Conservation (phyloP, 306 rosid species). For the Fragaria vesca region DNA sequence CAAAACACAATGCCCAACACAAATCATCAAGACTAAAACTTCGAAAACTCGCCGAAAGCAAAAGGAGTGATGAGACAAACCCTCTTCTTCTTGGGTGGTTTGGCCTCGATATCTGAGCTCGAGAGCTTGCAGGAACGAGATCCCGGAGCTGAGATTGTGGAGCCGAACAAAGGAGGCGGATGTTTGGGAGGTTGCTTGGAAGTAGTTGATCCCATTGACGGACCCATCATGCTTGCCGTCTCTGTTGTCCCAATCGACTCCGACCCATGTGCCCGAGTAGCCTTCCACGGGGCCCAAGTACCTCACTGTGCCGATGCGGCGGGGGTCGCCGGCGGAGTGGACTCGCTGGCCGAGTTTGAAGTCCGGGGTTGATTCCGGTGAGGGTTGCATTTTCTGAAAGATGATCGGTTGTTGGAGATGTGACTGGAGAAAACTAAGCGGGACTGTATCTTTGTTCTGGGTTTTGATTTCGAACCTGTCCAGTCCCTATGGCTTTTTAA, state of each 20-base stretch:
- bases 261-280: conserved; percentile 70
- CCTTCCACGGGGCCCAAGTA: conserved; percentile 73
- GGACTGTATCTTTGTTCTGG: not conserved
- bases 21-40: not conserved
- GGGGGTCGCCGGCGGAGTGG: conserved; percentile 57
- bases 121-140: conserved; percentile 71
- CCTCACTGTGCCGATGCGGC: conserved; percentile 69
- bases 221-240: conserved; percentile 88
- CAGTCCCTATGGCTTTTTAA: no score
- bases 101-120: conserved; percentile 61
- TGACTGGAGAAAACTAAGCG: not conserved
- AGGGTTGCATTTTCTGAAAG: conserved; percentile 44
- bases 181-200: conserved; percentile 55
- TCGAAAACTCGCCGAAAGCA: not conserved
- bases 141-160: conserved; percentile 60
- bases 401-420: not conserved
- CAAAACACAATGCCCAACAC: conserved; percentile 22
- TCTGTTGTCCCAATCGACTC: conserved; percentile 89
- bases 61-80: conserved; percentile 16
- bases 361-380: conserved; percentile 25
- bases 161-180: conserved; percentile 77
- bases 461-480: no score
- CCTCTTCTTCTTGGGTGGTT: conserved; percentile 86
- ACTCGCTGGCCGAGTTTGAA: conserved; percentile 68
- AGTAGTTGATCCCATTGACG: conserved; percentile 67